Evolutionary conservation across 441 rosid genomes (phyloP).

Genomic region (Manihot esculenta): DNA sequence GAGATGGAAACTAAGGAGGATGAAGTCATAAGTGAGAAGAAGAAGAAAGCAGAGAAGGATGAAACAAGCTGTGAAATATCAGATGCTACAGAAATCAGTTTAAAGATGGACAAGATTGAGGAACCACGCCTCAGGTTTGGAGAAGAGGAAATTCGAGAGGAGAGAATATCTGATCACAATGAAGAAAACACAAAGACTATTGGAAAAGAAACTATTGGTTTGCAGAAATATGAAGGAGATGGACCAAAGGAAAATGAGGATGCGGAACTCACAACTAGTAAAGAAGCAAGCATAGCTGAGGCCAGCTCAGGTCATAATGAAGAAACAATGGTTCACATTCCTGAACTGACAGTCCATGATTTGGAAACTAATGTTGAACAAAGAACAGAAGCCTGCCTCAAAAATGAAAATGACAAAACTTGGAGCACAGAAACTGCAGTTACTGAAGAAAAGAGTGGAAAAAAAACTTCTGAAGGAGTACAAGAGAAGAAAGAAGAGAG

Average conservation of each 20-base stretch:
- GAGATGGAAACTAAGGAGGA: constrained; percentile 27
- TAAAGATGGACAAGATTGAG: constrained; percentile 13
- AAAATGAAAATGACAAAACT: constrained; percentile 17
- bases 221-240: constrained; percentile 5
- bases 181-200: constrained; percentile 28
- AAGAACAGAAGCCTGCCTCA: constrained; percentile 1
- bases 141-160: constrained; percentile 22
- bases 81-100: constrained; percentile 19
- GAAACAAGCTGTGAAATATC: constrained; percentile 16
- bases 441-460: constrained; percentile 14
- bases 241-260: constrained; percentile 21
- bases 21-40: constrained; percentile 15
- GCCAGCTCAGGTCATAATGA: constrained; percentile 25
- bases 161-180: constrained; percentile 6
- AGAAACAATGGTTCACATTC: constrained; percentile 26
- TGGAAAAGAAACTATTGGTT: constrained; percentile 24
- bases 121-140: constrained; percentile 11
- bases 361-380: constrained; percentile 26
- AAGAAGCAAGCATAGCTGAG: constrained; percentile 25
- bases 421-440: background rate
- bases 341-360: constrained; percentile 20
- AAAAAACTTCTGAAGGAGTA: constrained; percentile 16
- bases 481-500: constrained; percentile 21
- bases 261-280: constrained; percentile 21
- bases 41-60: constrained; percentile 23